Base-by-base conservation (phyloP, 176 grass and related monocot genomes). In the Neostapfia colusana region DNA sequence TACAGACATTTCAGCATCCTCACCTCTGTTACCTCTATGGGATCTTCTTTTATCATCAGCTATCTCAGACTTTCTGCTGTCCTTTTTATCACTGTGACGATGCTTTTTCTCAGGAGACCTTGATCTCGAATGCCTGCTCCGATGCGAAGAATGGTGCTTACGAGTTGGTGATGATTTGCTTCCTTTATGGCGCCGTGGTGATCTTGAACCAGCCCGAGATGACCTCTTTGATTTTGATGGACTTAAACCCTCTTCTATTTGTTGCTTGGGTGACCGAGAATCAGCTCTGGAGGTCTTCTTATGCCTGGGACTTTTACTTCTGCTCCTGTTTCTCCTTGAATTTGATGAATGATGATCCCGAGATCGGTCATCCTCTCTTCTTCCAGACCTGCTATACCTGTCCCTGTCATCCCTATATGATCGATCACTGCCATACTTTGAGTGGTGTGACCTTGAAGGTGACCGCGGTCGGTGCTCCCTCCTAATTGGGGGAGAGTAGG, bases 61-160 rank as follows among this genome's bases (percentile, higher is more conserved):
- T 14, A 66, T 37, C 59, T 84, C 86, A 13, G 70, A 80, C 63
- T 71, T 90, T 65, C 68, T 90, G 5, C 49, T 74, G 42, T 87
- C 88, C 72, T 88, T 92, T 64, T 89, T 91, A 24, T 88, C 86
- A 82, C 82, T 74, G 55, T 50, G 79, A 39, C 57, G 78, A 50
- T 90, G 78, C 10, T 86, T 92, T 84, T 81, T 92, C 87, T 90
- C 95, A 59, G 81, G 78, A 67, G 95, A 94, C 86, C 89, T 94
- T 12, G 95, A 98, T 86, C 89, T 88, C 44, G 91, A 90, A 79
- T 85, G 85, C 80, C 70, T 85, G 65, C 82, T 77, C 60, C 6
- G 69, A 56, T 23, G 65, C 73, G 77, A 90, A 54, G 84, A 87
- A 72, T 68, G 77, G 42, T 83, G 76, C 1, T 78, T 77, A 62